These are phyloP conservation scores for Chamaecrista fasciculata DNA, from an alignment of 306 rosid species.

Conservation along the genomic window DNA sequence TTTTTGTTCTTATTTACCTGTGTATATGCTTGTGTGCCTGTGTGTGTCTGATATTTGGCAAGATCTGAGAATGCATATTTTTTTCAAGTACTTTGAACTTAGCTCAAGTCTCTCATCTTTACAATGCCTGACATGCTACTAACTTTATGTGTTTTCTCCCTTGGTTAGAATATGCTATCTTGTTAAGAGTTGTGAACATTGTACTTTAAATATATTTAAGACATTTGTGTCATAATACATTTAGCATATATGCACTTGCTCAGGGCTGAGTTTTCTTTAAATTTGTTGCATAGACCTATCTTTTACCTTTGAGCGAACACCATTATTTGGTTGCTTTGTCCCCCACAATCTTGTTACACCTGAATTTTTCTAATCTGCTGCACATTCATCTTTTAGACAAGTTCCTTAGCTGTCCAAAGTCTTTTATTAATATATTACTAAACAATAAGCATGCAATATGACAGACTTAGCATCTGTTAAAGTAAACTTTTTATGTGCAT, in stretches of 20 bases:
- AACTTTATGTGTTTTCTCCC: not conserved
- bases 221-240: not conserved
- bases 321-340: not conserved
- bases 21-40: not conserved
- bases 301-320: not conserved
- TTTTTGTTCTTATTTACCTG: not conserved
- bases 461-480: conserved; percentile 5
- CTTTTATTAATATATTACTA: not conserved
- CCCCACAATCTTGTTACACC: not conserved
- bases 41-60: not conserved
- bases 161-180: not conserved
- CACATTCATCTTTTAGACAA: conserved; percentile 4
- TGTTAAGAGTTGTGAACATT: not conserved
- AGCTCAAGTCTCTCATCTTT: not conserved
- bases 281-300: not conserved
- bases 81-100: not conserved
- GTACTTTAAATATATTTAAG: not conserved
- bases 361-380: not conserved
- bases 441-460: not conserved
- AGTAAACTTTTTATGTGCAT: not conserved
- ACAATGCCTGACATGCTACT: not conserved
- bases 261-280: not conserved
- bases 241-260: not conserved
- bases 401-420: not conserved
- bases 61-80: not conserved